Evolutionary conservation across 495 filamentous ascomycete genomes (phyloP).

Genomic region (Tuber magnatum): DNA sequence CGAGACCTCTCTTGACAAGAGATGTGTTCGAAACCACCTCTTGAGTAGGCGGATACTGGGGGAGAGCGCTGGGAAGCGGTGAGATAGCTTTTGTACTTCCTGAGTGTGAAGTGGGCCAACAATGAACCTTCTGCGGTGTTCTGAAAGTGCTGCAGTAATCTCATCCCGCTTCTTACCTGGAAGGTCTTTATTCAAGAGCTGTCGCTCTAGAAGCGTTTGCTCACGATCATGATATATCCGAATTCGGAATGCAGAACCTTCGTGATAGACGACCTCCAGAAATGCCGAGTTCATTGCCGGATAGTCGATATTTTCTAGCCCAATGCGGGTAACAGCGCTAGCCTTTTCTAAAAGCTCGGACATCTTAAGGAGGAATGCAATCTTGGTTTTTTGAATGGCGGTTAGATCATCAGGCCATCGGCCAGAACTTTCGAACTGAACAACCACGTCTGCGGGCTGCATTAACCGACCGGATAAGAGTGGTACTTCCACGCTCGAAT

Average conservation of each 20-base stretch:
- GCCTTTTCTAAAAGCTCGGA: constrained; percentile 56
- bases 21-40: constrained; percentile 78
- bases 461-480: constrained; percentile 40
- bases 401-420: constrained; percentile 87
- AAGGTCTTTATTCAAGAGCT: constrained; percentile 62
- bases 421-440: constrained; percentile 88
- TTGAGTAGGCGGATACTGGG: constrained; percentile 82
- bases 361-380: constrained; percentile 82
- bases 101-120: constrained; percentile 72
- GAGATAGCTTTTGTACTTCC: constrained; percentile 67
- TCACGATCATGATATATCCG: constrained; percentile 79
- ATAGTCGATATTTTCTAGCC: constrained; percentile 66
- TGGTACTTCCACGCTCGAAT: constrained; percentile 56
- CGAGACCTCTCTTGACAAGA: constrained; percentile 65
- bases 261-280: constrained; percentile 68
- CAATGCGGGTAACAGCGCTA: constrained; percentile 55
- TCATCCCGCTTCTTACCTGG: constrained; percentile 58
- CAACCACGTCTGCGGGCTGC: constrained; percentile 57
- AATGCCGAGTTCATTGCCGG: constrained; percentile 70
- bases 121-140: constrained; percentile 63
- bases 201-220: constrained; percentile 66
- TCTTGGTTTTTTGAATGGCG: constrained; percentile 87
- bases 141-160: constrained; percentile 58
- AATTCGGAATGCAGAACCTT: constrained; percentile 60
- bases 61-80: constrained; percentile 71